phyloP scores from a whole-genome alignment of 768 basidiomycete genomes.

The Cyclocybe cylindracea region DNA sequence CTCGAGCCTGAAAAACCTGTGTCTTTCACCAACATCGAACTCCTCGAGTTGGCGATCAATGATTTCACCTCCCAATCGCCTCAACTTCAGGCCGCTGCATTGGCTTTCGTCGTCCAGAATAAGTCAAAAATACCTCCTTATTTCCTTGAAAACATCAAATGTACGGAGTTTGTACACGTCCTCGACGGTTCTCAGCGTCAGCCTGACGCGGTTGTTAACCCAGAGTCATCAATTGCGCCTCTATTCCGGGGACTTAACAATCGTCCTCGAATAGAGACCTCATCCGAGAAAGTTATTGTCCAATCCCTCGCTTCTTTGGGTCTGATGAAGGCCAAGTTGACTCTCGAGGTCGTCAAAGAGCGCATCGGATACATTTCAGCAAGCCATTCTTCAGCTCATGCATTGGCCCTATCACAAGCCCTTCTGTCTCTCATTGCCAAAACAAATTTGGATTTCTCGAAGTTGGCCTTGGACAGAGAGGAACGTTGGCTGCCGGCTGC shows the following conservation, averaged over 20 bases:
- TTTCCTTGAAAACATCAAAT: slow-evolving; percentile 22
- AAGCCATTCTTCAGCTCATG: slow-evolving; percentile 4
- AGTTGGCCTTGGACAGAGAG: slow-evolving; percentile 5
- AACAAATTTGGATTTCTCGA: slow-evolving; percentile 17
- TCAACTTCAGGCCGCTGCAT: slow-evolving; percentile 23
- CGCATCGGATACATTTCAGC: slow-evolving; percentile 34
- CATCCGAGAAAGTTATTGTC: slow-evolving; percentile 12
- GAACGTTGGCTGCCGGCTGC: slow-evolving; percentile 40
- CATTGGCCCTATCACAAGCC: slow-evolving; percentile 3
- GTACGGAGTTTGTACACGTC: slow-evolving; percentile 27
- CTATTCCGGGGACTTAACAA: slow-evolving; percentile 23
- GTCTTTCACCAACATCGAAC: slow-evolving; percentile 20
- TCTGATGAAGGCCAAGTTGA: slow-evolving; percentile 30
- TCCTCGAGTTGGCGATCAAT: slow-evolving; percentile 27
- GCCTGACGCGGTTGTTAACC: slow-evolving; percentile 32
- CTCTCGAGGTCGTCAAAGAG: slow-evolving; percentile 32
- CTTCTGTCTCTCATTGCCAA: slow-evolving; percentile 13
- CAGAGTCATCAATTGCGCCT: slow-evolving; percentile 25
- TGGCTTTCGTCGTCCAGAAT: slow-evolving; percentile 27
- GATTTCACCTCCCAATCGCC: slow-evolving; percentile 29
- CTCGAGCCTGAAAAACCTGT: slow-evolving; percentile 19
- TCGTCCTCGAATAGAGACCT: slow-evolving; percentile 6
- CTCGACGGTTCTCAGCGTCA: slow-evolving; percentile 15
- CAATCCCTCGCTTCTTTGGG: slow-evolving; percentile 18
- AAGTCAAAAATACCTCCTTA: slow-evolving; percentile 22